Conservation (phyloP, 2,329 filamentous ascomycete species). For the Xylaria arbuscula region DNA sequence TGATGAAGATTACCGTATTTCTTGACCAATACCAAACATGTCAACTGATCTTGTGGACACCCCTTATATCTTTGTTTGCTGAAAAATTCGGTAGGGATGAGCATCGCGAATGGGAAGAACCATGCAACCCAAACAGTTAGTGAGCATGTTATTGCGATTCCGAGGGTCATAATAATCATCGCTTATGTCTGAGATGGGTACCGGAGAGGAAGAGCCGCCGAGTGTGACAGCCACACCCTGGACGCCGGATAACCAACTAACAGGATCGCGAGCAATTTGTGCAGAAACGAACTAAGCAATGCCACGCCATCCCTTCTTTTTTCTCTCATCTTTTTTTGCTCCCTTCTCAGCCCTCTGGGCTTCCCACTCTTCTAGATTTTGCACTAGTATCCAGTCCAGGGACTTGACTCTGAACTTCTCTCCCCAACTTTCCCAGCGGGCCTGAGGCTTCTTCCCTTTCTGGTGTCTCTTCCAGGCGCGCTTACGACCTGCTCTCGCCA, state of each 20-base stretch:
- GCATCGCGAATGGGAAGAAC: not conserved
- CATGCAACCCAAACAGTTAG: not conserved
- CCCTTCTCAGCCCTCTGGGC: conserved; percentile 35
- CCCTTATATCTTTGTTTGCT: not conserved
- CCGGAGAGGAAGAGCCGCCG: not conserved
- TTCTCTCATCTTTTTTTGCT: conserved; percentile 36
- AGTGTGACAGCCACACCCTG: not conserved
- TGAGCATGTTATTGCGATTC: not conserved
- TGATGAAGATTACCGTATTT: not conserved
- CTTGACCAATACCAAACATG: too few species aligned
- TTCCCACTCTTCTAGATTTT: conserved; percentile 42
- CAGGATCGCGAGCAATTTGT: not conserved
- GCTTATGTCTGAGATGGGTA: not conserved
- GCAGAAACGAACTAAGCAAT: not conserved
- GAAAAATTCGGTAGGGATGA: not conserved
- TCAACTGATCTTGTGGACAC: not conserved
- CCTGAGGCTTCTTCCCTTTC: conserved; percentile 42
- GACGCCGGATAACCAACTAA: not conserved
- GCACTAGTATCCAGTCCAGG: conserved; percentile 40
- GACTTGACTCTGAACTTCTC: conserved; percentile 33
- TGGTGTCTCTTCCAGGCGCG: conserved; percentile 44
- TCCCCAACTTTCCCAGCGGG: conserved; percentile 25
- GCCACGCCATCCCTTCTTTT: conserved; percentile 27
- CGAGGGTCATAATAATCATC: not conserved
- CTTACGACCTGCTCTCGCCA: conserved; percentile 40